Base-by-base conservation (phyloP, 495 filamentous ascomycete species). In the Lasiosphaeria hispida region DNA sequence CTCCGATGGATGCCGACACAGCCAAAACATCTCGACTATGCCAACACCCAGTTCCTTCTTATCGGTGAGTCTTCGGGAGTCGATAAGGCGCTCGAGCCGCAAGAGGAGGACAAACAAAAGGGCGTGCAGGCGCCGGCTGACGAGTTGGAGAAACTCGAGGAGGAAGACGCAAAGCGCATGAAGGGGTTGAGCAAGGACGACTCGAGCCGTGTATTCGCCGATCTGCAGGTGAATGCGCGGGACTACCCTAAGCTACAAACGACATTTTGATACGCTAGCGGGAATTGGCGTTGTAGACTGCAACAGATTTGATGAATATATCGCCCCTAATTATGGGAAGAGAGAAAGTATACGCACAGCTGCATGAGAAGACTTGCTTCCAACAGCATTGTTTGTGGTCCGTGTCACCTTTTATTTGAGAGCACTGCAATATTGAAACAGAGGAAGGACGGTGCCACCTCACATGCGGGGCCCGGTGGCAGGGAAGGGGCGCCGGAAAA, bases 41-140 rank as follows among this genome's bases (percentile, higher is more conserved):
- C 80, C 18, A 89, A 91, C 62, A 82, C 90, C 0, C 91, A 96
- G 66, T 83, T 96, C 51, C 74, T 96, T 14, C 78, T 96, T 58
- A 85, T 96, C 59, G 92, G 93, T 17, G 86, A 91, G 63, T 82
- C 80, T 1, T 77, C 83, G 1, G 82, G 82, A 7, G 66, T 89
- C 34, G 77, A 78, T 8, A 89, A 87, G 63, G 88, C 88, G 0
- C 70, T 80, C 0, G 74, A 82, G 58, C 72, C 68, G n/a, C 78
- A 79, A 23, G 82, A 81, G 42, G 83, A 85, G 52, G 80, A 85
- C 60, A 73, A 82, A 52, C 58, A 75, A 45, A 70, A 77, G 3
- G 80, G 74, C 30, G 82, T 87, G 56, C 79, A 83, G 57, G 79
- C 84, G 18, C 88, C 87, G 67, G 85, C 60, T 3, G 72, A 77